Evolutionary conservation across 192 early-diverging fungal species (phyloP).

Genomic region (Dissophora globulifera): DNA sequence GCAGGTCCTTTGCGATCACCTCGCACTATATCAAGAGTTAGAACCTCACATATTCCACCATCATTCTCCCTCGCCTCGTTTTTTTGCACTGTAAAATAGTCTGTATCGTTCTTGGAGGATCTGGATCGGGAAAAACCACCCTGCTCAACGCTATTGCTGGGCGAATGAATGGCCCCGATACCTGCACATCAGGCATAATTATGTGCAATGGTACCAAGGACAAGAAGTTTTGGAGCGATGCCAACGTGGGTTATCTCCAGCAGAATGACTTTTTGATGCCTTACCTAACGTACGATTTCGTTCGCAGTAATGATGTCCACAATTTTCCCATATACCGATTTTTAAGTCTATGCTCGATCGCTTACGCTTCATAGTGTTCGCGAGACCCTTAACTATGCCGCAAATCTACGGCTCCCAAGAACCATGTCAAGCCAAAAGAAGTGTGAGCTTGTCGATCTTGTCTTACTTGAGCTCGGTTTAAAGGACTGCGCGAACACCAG

Average conservation of each 20-base stretch:
- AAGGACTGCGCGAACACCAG: constrained; percentile 68
- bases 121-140: constrained; percentile 84
- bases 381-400: constrained; percentile 79
- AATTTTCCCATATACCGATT: not conserved
- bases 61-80: too few species aligned
- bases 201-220: constrained; percentile 56
- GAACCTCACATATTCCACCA: too few species aligned
- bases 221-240: constrained; percentile 51
- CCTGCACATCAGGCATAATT: constrained; percentile 58
- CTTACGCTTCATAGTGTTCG: too few species aligned
- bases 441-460: constrained; percentile 55
- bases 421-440: constrained; percentile 34
- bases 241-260: constrained; percentile 51
- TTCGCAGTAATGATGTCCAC: not conserved
- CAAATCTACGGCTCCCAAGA: constrained; percentile 43
- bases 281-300: constrained; percentile 14
- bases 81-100: too few species aligned
- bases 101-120: constrained; percentile 85
- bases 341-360: not conserved
- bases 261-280: constrained; percentile 52
- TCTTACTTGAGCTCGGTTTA: constrained; percentile 66
- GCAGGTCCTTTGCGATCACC: too few species aligned
- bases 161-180: constrained; percentile 62
- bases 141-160: constrained; percentile 79
- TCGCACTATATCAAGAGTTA: too few species aligned